Base-by-base conservation (phyloP, 768 basidiomycete genomes). In the Lyophyllum atratum region DNA sequence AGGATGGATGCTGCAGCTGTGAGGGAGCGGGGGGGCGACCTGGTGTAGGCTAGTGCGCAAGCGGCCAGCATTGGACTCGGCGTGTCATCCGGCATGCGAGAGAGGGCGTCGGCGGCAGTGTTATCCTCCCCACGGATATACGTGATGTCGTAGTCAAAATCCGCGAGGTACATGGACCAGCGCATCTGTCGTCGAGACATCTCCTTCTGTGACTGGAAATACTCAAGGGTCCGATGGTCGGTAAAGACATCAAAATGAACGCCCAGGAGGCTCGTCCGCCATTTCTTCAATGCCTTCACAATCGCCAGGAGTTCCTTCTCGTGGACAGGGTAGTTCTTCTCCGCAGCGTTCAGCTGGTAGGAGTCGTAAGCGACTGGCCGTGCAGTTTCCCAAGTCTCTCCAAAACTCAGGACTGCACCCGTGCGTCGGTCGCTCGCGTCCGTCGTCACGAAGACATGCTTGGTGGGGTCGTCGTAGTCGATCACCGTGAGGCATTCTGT, bases 151-250 rank as follows among this genome's bases (percentile, higher is more conserved):
- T 65, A 67, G 28, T 76, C 68, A 52, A 66, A 76, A 24, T 77
- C 66, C 0, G 65, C 53, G 56, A 61, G 73, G 70, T 69, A 82
- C 77, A 0, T 77, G 76, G 0, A 73, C 78, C 2, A 77, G 54
- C 1, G 77, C 63, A 0, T 70, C 61, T 4, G 59, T 8, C 0
- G 51, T 37, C 37, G 28, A 21, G 59, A 67, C 60, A 61, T 47
- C 12, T 61, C 56, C 24, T 59, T 56, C 51, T 60, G 59, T 59
- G 0, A 76, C 61, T 10, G 0, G 72, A 76, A 3, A 77, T 58
- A 0, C 24, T 52, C 50, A 4, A 52, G 65, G 0, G 73, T 74
- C 3, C 66, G 55, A 56, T 79, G 76, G 50, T 78, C 73, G 0
- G 75, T 76, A 37, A 57, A 72, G 10, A 78, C 66, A 0, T 43